phyloP scores from a whole-genome alignment of 2,329 filamentous ascomycete species.

The Arthroderma sp. region DNA sequence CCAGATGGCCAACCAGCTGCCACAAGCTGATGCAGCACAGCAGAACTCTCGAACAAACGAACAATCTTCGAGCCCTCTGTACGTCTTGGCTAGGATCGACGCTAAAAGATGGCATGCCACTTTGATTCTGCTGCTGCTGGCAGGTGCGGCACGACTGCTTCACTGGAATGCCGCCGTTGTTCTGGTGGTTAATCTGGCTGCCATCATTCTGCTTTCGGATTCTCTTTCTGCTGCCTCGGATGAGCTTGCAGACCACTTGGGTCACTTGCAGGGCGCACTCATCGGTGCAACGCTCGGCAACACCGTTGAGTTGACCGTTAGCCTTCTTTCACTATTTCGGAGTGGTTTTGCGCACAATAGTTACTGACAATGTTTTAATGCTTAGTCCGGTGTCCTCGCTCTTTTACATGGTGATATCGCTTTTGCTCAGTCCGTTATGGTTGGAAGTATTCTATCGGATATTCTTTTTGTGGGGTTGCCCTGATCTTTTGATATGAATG shows the following conservation, averaged over 20 bases:
- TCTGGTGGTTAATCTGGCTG: conserved; percentile 51
- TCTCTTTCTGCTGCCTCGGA: conserved; percentile 52
- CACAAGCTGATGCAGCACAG: too few species aligned
- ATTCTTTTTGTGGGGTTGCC: conserved; percentile 51
- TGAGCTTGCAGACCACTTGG: conserved; percentile 47
- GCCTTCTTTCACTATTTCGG: conserved; percentile 38
- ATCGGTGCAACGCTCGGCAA: conserved; percentile 56
- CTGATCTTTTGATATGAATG: too few species aligned
- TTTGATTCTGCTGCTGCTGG: too few species aligned
- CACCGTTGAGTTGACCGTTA: conserved; percentile 55
- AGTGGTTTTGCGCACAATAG: background rate
- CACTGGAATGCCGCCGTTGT: conserved; percentile 43
- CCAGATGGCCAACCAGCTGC: too few species aligned
- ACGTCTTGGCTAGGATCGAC: too few species aligned
- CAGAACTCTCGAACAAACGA: too few species aligned
- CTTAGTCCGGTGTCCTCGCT: conserved; percentile 79
- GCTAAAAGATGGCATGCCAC: too few species aligned
- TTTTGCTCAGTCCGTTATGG: conserved; percentile 96
- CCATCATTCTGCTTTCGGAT: conserved; percentile 49
- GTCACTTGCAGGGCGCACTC: conserved; percentile 48
- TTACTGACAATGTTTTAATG: conserved; percentile 1
- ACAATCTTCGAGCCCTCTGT: too few species aligned
- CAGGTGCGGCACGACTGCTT: conserved; percentile 26
- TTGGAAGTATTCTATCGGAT: conserved; percentile 90
- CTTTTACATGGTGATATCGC: conserved; percentile 69